A percentile compares a stretch with the other conserved stretches of the same genome.
These are phyloP conservation scores for Aurantiochytrium sp. DNA, from an alignment of 108 stramenopile species.

Conservation along the genomic window DNA sequence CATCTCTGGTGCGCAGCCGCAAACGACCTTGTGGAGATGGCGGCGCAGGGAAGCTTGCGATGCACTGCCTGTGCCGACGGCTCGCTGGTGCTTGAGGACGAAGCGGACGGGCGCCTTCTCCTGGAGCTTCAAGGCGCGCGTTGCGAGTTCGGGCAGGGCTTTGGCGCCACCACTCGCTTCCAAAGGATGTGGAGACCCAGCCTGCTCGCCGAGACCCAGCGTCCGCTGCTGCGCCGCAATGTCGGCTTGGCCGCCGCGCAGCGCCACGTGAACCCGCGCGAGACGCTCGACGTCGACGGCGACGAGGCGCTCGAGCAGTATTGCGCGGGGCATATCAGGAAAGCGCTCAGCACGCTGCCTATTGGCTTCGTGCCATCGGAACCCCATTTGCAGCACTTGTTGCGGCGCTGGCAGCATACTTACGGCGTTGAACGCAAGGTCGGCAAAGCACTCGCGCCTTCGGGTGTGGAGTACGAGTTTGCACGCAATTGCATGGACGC, in stretches of 20 bases:
- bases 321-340: neutral
- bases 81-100: neutral
- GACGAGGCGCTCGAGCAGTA: neutral
- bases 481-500: neutral
- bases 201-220: too few relatives aligned
- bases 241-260: too few relatives aligned
- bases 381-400: neutral
- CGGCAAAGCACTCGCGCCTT: neutral
- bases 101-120: neutral
- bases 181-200: too few relatives aligned
- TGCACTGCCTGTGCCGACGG: too few relatives aligned
- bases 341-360: neutral
- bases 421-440: neutral
- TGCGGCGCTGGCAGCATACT: neutral
- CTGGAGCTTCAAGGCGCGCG: neutral
- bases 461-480: neutral
- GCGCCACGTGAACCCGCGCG: too few relatives aligned
- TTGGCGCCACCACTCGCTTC: neutral
- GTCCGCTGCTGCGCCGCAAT: too few relatives aligned
- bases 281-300: too few relatives aligned
- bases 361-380: neutral
- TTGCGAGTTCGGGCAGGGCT: neutral
- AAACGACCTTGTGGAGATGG: too few relatives aligned
- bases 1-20: neutral
- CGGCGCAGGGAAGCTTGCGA: too few relatives aligned